Percentiles rank a stretch among this genome's conserved stretches.
These are phyloP conservation scores for Botrytis elliptica DNA, from an alignment of 2,329 filamentous ascomycete species.

Conservation along the genomic window DNA sequence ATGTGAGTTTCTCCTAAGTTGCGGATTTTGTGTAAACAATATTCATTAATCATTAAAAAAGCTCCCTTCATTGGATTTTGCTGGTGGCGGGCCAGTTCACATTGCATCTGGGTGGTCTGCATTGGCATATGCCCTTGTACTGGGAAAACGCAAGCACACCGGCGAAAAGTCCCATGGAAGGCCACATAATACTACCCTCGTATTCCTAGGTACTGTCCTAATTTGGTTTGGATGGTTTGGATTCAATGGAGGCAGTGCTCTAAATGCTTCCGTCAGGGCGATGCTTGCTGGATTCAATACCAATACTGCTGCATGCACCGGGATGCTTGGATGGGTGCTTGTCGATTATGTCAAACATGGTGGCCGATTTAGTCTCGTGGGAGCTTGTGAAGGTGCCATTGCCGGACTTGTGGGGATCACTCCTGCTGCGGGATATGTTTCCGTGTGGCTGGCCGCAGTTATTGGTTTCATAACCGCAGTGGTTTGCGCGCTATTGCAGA, in stretches of 20 bases:
- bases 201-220: conserved; percentile 62
- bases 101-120: conserved; percentile 63
- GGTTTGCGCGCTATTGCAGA: conserved; percentile 41
- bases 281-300: conserved; percentile 59
- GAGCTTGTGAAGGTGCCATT: conserved; percentile 55
- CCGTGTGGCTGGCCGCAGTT: conserved; percentile 50
- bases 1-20: conserved; percentile 31
- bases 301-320: conserved; percentile 55
- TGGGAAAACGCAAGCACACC: conserved; percentile 55
- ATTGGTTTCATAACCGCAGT: conserved; percentile 53
- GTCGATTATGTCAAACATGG: conserved; percentile 51
- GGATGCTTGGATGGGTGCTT: conserved; percentile 52
- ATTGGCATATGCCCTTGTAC: conserved; percentile 61
- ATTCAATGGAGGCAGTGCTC: conserved; percentile 52
- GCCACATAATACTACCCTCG: conserved; percentile 62
- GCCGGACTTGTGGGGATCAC: conserved; percentile 58
- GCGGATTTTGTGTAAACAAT: rapidly evolving
- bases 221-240: conserved; percentile 65
- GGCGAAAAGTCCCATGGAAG: conserved; percentile 51
- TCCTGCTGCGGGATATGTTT: conserved; percentile 55
- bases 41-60: neutral
- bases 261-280: conserved; percentile 52
- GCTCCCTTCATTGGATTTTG: conserved; percentile 44
- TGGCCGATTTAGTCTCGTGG: conserved; percentile 51
- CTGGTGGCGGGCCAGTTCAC: conserved; percentile 57